phyloP scores from a whole-genome alignment of 371 early-diverging fungal species.

The Cokeromyces recurvatus region DNA sequence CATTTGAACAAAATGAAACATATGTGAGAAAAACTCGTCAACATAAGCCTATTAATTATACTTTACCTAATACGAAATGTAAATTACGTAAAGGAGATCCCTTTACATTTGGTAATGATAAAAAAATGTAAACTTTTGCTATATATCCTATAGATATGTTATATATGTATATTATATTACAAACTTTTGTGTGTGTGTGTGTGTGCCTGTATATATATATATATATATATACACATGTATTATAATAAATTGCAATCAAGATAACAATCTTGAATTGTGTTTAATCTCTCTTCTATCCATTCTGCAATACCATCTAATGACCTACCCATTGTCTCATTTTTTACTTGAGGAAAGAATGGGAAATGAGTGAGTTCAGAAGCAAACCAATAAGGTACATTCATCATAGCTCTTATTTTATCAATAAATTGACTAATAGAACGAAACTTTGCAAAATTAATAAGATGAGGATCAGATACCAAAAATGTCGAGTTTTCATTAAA shows the following conservation, averaged over 20 bases:
- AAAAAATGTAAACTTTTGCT: too few species aligned
- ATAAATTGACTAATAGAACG: conserved; percentile 21
- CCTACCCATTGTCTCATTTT: too few species aligned
- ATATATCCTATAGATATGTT: background rate
- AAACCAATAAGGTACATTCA: too few species aligned
- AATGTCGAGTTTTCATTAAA: conserved; percentile 36
- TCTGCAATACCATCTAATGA: too few species aligned
- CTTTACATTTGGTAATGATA: conserved; percentile 15
- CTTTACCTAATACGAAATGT: conserved; percentile 7
- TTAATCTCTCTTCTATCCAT: conserved; percentile 6
- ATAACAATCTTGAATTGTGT: conserved; percentile 7
- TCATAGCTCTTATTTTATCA: conserved; percentile 9
- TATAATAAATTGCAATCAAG: conserved; percentile 15
- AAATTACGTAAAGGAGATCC: conserved; percentile 22
- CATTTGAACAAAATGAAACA: too few species aligned
- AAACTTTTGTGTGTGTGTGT: background rate
- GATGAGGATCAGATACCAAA: conserved; percentile 1
- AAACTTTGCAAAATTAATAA: conserved; percentile 32
- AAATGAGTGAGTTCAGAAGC: too few species aligned
- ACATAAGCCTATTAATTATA: conserved; percentile 9
- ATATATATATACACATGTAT: too few species aligned
- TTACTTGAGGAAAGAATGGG: too few species aligned
- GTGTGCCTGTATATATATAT: background rate
- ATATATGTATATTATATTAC: background rate
- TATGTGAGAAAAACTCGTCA: background rate